phyloP scores from a whole-genome alignment of 2,329 filamentous ascomycete genomes.

The Chalaropsis ovoidea region DNA sequence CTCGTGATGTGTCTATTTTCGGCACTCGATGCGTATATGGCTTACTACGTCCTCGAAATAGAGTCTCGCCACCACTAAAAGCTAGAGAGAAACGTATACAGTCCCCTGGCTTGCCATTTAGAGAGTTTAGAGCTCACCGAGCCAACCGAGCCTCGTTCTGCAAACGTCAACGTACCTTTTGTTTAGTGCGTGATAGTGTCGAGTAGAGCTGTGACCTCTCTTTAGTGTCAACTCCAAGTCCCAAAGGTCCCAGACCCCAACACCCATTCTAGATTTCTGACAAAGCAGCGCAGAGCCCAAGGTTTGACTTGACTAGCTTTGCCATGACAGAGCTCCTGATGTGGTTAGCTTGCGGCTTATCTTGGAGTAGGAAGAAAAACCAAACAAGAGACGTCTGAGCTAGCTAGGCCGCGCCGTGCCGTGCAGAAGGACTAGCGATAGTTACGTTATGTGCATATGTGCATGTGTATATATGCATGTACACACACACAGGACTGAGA shows the following conservation, averaged over 20 bases:
- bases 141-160: neutral
- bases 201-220: neutral
- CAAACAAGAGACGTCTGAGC: neutral
- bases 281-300: neutral
- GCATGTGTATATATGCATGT: neutral
- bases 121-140: neutral
- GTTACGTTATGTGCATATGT: neutral
- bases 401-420: neutral
- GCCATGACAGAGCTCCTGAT: neutral
- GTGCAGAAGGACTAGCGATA: neutral
- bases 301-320: neutral
- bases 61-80: too few species aligned
- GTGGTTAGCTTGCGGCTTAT: neutral
- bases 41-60: too few species aligned
- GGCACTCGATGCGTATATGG: too few species aligned
- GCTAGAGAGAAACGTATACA: too few species aligned
- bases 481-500: neutral
- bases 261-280: neutral
- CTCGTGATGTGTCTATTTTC: too few species aligned
- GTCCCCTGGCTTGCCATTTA: neutral
- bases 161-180: neutral
- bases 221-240: neutral
- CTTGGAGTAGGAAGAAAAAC: neutral
- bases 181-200: neutral
- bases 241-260: neutral